Evolutionary conservation across 371 early-diverging fungal genomes (phyloP).

Genomic region (Phascolomyces articulosus): DNA sequence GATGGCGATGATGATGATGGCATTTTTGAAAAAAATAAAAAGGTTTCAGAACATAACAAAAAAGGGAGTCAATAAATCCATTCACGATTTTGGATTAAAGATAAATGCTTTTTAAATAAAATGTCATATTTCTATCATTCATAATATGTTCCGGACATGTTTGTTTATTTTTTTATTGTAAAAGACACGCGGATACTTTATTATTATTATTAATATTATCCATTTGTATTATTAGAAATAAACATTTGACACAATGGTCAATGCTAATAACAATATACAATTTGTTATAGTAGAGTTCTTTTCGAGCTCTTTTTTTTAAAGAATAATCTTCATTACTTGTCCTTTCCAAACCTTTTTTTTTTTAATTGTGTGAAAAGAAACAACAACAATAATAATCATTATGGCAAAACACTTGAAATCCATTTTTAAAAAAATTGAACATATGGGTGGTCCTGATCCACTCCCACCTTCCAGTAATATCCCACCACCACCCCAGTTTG

Average conservation of each 20-base stretch:
- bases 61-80: no score
- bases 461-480: constrained; percentile 14
- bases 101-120: constrained; percentile 1
- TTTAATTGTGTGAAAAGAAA: background rate
- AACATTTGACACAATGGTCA: no score
- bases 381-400: background rate
- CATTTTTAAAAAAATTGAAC: constrained; percentile 18
- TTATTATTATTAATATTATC: background rate
- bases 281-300: no score
- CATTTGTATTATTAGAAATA: no score
- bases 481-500: constrained; percentile 19
- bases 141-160: constrained; percentile 7
- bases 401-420: background rate
- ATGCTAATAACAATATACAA: background rate
- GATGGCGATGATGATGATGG: background rate
- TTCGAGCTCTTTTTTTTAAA: no score
- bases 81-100: no score
- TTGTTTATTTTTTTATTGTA: background rate
- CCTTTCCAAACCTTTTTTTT: background rate
- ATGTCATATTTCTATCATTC: background rate
- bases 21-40: background rate
- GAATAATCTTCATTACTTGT: no score
- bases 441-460: constrained; percentile 7
- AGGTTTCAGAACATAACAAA: no score
- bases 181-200: constrained; percentile 14